Evolutionary conservation across 73 alveolate genomes (phyloP), one percentile per base, ranked within the genome.

Genomic region (Paramecium caudatum): DNA sequence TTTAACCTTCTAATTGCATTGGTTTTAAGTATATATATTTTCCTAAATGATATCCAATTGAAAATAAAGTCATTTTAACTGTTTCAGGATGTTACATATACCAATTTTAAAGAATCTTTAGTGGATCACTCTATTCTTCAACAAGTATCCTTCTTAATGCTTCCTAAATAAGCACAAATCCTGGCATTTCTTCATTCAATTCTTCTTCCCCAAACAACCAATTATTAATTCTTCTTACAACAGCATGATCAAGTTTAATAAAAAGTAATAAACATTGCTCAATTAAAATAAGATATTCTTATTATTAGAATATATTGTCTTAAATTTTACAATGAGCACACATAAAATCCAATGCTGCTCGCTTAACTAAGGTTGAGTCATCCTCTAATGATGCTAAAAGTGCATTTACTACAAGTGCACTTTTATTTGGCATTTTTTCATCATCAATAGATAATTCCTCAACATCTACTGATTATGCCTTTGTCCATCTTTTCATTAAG

Each of bases 301-400:
- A 17, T 19, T 74, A 74, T 27, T 32, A 37, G 5, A 74, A 74
- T 1, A 74, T 21, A 9, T 74, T 41, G 32, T 74, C 88, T 21
- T 37, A 37, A 12, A 74, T 36, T 45, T 74, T 74, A 9, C 69
- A 41, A 74, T 74, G 46, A 15, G 32, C 17, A 74, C 69, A 41
- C 88, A 74, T 74, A 74, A 74, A 74, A 74, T 74, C 88, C 32
- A 74, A 17, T 1, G 88, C 88, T n/a, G 88, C 88, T 17, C 88
- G 36, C 19, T 74, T 74, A 21, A 74, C 47, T 39, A 74, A 4
- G 16, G 69, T 17, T 17, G 62, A 41, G 36, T 74, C 88, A 74
- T 74, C 88, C 16, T 74, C 88, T 23, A 74, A 74, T n/a, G 88
- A 74, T 39, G 69, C 69, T 37, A 74, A 41, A 27, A 74, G 47